These are phyloP conservation scores for Xylaria longipes DNA, from an alignment of 495 filamentous ascomycete genomes.

Conservation along the genomic window DNA sequence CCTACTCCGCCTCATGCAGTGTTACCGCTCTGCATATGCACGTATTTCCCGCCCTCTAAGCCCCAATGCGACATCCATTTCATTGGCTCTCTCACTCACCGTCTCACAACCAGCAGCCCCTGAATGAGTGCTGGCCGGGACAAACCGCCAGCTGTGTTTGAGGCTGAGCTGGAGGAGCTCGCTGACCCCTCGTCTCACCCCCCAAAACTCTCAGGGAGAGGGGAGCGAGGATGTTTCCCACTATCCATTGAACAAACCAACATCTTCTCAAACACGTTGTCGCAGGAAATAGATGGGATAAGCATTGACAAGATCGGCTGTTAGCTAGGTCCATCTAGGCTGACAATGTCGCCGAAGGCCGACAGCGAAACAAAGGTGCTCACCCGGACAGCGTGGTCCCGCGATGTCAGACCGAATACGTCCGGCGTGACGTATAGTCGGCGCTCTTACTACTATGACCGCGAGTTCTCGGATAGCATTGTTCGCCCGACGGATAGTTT, in stretches of 20 bases:
- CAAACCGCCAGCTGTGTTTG: neutral
- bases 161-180: neutral
- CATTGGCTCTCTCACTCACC: neutral
- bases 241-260: neutral
- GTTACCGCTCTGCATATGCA: conserved; percentile 7
- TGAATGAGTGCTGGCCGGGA: neutral
- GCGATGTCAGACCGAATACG: neutral
- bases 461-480: conserved; percentile 21
- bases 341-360: conserved; percentile 13
- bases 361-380: neutral
- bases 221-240: neutral
- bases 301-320: neutral
- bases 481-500: conserved; percentile 2
- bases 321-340: neutral
- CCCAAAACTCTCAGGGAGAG: neutral
- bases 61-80: neutral
- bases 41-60: neutral
- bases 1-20: conserved; percentile 15
- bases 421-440: conserved; percentile 7
- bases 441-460: conserved; percentile 12
- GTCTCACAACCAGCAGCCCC: neutral
- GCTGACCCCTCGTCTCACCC: neutral
- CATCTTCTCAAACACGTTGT: too few species aligned
- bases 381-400: conserved; percentile 18
- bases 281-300: neutral